phyloP scores from a whole-genome alignment of 2,329 filamentous ascomycete species.

The Diplodia scrobiculata region DNA sequence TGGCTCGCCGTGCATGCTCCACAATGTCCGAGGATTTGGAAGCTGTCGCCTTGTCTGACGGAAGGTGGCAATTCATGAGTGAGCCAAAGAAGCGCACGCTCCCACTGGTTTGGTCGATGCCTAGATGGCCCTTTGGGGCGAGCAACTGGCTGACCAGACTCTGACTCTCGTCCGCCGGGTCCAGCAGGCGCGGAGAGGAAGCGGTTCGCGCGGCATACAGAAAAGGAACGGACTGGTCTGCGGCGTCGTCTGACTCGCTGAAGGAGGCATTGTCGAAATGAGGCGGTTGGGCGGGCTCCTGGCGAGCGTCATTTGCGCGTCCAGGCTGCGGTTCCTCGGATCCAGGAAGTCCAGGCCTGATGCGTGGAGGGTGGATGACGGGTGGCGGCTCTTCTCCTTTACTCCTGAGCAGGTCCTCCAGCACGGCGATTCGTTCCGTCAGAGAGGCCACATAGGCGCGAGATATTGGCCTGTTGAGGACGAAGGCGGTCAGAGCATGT shows the following conservation, averaged over 20 bases:
- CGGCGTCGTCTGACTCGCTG: conserved; percentile 33
- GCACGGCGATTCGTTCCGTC: conserved; percentile 56
- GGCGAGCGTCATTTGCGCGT: neutral
- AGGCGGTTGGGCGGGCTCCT: conserved; percentile 36
- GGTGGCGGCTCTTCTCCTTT: conserved; percentile 55
- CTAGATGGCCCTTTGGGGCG: conserved; percentile 54
- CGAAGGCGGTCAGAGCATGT: neutral
- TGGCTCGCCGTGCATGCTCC: conserved; percentile 53
- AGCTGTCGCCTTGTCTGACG: conserved; percentile 42
- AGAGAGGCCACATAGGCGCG: conserved; percentile 62
- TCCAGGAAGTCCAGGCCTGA: conserved; percentile 42
- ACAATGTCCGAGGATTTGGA: conserved; percentile 31
- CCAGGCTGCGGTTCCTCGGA: conserved; percentile 36
- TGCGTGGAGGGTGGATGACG: conserved; percentile 58
- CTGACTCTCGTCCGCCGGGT: conserved; percentile 36
- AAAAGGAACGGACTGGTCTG: conserved; percentile 8
- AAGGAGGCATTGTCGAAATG: conserved; percentile 38
- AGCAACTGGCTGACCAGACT: conserved; percentile 53
- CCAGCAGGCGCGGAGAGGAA: conserved; percentile 40
- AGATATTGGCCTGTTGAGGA: conserved; percentile 54
- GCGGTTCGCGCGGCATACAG: conserved; percentile 32
- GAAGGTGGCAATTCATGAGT: conserved; percentile 58
- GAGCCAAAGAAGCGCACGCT: conserved; percentile 58
- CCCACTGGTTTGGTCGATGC: conserved; percentile 56
- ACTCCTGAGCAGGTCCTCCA: conserved; percentile 57